Percentiles rank a stretch among this genome's conserved stretches.
These are phyloP conservation scores for Gracilaria gracilis DNA, from an alignment of 23 red algal genomes.

Conservation along the genomic window DNA sequence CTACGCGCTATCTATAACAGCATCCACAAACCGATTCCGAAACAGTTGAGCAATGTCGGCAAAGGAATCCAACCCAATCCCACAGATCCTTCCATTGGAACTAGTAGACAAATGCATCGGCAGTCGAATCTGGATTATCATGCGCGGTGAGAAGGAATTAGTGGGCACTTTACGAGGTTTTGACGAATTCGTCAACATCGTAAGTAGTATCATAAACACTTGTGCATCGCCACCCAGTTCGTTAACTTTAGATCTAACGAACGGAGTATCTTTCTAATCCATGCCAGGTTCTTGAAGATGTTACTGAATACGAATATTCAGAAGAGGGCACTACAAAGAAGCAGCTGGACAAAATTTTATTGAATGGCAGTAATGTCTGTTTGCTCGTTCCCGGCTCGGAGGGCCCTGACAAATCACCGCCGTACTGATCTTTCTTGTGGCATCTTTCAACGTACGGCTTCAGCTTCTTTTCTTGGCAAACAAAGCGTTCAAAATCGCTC, in stretches of 20 bases:
- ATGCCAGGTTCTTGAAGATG: conserved; percentile 89
- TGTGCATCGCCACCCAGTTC: not conserved
- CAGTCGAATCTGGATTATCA: conserved; percentile 91
- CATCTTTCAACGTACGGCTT: not conserved
- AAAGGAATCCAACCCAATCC: not conserved
- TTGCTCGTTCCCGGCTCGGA: conserved; percentile 87
- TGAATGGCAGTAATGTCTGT: conserved; percentile 96
- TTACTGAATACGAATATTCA: conserved; percentile 76
- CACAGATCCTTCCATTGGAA: conserved; percentile 91
- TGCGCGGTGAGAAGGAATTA: conserved; percentile 90
- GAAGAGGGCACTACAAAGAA: conserved; percentile 74
- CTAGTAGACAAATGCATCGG: conserved; percentile 93
- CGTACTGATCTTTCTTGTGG: not conserved
- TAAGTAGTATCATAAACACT: conserved; percentile 14
- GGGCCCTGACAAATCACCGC: conserved; percentile 54
- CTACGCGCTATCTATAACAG: no score
- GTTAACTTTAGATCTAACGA: not conserved
- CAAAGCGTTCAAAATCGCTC: no score
- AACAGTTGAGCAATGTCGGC: not conserved
- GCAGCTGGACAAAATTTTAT: conserved; percentile 74
- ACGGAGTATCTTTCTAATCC: not conserved
- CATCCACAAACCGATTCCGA: not conserved
- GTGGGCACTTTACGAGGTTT: conserved; percentile 89
- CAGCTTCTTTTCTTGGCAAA: no score
- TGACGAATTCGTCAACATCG: conserved; percentile 98